These are phyloP conservation scores for Pseudopyricularia javanii DNA, from an alignment of 2,329 filamentous ascomycete genomes.

Conservation along the genomic window DNA sequence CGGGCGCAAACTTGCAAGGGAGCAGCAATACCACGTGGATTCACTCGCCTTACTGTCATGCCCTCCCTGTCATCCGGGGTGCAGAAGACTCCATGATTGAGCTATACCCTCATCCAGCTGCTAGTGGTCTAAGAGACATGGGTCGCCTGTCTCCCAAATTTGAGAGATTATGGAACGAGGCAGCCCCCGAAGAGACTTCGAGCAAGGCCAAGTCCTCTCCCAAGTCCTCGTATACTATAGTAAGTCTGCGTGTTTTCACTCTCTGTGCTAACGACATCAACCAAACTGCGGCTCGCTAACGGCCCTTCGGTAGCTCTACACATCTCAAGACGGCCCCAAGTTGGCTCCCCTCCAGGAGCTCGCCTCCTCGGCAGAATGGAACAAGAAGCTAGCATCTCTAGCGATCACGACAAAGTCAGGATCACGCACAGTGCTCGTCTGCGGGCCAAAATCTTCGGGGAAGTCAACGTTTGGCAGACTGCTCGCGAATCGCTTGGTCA, in stretches of 20 bases:
- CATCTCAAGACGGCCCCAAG: slow-evolving; percentile 38
- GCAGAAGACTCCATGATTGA: slow-evolving; percentile 37
- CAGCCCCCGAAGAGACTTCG: neutral
- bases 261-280: no score
- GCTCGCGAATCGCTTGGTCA: slow-evolving; percentile 55
- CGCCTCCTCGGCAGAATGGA: slow-evolving; percentile 46
- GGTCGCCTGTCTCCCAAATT: slow-evolving; percentile 54
- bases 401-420: slow-evolving; percentile 20
- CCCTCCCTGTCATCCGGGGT: slow-evolving; percentile 53
- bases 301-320: slow-evolving; percentile 31
- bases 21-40: slow-evolving; percentile 35
- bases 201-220: neutral
- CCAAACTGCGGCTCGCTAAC: neutral
- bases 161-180: slow-evolving; percentile 50
- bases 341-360: slow-evolving; percentile 39
- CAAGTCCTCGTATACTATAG: slow-evolving; percentile 6
- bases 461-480: slow-evolving; percentile 65
- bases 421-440: slow-evolving; percentile 40
- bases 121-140: slow-evolving; percentile 37
- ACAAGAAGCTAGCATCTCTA: slow-evolving; percentile 40
- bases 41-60: slow-evolving; percentile 56
- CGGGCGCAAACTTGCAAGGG: slow-evolving; percentile 48
- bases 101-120: slow-evolving; percentile 38
- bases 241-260: no score
- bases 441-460: slow-evolving; percentile 59